phyloP scores from a whole-genome alignment of 352 stramenopile species.

The Globisporangium parvum region DNA sequence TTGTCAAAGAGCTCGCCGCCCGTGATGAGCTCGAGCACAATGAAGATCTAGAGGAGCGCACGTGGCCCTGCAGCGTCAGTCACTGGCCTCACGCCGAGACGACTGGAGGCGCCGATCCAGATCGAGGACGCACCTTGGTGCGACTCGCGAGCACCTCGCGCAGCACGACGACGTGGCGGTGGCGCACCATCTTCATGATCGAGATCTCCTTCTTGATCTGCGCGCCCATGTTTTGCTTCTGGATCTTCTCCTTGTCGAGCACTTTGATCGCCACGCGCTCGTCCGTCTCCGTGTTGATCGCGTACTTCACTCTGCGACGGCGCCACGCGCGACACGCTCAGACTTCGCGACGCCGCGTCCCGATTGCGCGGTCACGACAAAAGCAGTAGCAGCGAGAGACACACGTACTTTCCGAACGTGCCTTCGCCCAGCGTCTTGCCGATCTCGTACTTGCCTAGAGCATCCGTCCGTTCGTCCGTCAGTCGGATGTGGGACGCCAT shows the following conservation, averaged over 20 bases:
- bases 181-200: constrained; percentile 97
- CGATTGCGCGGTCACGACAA: too few relatives aligned
- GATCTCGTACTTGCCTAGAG: constrained; percentile 94
- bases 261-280: constrained; percentile 97
- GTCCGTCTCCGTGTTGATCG: constrained; percentile 93
- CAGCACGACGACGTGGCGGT: constrained; percentile 86
- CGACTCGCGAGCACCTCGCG: constrained; percentile 89
- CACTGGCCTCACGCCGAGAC: background rate
- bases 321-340: background rate
- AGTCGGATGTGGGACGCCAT: background rate
- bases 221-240: constrained; percentile 97
- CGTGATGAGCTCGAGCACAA: constrained; percentile 89
- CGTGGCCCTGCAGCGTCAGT: too few relatives aligned
- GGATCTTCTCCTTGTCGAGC: constrained; percentile 97
- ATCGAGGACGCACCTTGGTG: constrained; percentile 82
- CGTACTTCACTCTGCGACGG: constrained; percentile 86
- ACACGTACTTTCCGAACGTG: constrained; percentile 93
- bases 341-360: background rate
- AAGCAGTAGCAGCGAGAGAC: too few relatives aligned
- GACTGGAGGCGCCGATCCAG: background rate
- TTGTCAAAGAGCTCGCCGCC: constrained; percentile 93
- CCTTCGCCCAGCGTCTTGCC: constrained; percentile 94
- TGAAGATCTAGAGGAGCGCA: constrained; percentile 98
- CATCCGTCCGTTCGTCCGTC: background rate
- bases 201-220: constrained; percentile 99